Base-by-base conservation (phyloP, 2,329 filamentous ascomycete species). In the Pseudogymnoascus destructans region DNA sequence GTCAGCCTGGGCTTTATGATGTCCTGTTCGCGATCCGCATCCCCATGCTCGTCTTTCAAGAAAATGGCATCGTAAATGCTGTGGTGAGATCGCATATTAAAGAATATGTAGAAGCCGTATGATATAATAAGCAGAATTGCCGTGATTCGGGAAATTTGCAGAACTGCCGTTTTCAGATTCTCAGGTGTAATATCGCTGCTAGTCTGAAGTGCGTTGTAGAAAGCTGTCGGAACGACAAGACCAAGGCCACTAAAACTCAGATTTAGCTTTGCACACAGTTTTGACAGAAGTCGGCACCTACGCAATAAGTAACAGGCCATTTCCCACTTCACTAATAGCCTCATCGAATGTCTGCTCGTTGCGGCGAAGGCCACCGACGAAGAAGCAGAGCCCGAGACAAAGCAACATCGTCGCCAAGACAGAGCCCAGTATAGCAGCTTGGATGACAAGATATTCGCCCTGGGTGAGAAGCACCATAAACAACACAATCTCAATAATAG, bases 401-500 rank as follows among this genome's bases (percentile, higher is more conserved):
- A 95, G 75, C 46, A 95, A 73, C 72, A 93, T 79, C 30, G 89
- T 95, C 10, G 89, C 88, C 32, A 95, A 71, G 46, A 95, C 86
- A 0, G 87, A 92, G 33, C 89, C 89, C 0, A 95, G 73, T 58
- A 95, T 91, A 23, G 89, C 89, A 57, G 87, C 87, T 67, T 89
- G 82, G 64, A 95, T 88, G 64, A 93, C 86, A n/a, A 78, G 76
- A 60, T 85, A 83, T 69, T 74, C 70, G 57, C 75, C 63, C 1
- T 74, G 70, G 9, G 69, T 70, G 3, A 93, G 76, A 46, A 95
- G 73, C 2, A 91, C 79, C 75, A 92, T 85, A 71, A 95, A 93
- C 27, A 95, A 73, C 52, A 95, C 80, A 59, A 95, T 85, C 68
- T 95, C 89, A 57, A 93, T 87, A 8, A 90, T 72, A 0, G 86